Evolutionary conservation across 805 yeast genomes (phyloP).

Genomic region (Sugiyamaella americana): DNA sequence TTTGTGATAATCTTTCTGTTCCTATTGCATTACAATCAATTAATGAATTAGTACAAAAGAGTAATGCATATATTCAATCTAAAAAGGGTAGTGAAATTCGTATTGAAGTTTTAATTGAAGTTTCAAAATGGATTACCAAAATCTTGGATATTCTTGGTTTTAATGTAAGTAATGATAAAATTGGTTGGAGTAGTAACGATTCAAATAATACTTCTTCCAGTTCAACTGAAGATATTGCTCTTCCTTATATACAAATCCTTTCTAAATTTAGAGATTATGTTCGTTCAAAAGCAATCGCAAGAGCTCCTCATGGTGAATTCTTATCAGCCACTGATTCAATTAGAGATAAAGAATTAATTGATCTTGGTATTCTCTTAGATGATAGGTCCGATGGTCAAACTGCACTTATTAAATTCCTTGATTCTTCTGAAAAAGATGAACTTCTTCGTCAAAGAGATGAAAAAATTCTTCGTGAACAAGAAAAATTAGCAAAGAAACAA

Average conservation of each 20-base stretch:
- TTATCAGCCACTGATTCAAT: constrained; percentile 68
- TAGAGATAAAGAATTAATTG: constrained; percentile 64
- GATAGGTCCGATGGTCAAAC: constrained; percentile 73
- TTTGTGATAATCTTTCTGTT: constrained; percentile 83
- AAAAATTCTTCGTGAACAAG: constrained; percentile 48
- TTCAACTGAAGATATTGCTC: constrained; percentile 54
- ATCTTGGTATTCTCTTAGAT: constrained; percentile 77
- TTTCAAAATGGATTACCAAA: constrained; percentile 63
- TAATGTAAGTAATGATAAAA: constrained; percentile 54
- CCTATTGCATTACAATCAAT: constrained; percentile 65
- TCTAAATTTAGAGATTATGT: constrained; percentile 78
- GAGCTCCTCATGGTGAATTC: constrained; percentile 45
- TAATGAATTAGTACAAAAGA: constrained; percentile 58
- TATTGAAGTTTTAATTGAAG: constrained; percentile 59
- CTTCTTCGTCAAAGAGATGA: constrained; percentile 51
- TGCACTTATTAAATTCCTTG: constrained; percentile 81
- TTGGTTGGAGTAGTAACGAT: constrained; percentile 69
- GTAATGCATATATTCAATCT: constrained; percentile 67
- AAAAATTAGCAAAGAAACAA: constrained; percentile 53
- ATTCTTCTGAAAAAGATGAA: constrained; percentile 60
- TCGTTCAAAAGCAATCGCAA: constrained; percentile 65
- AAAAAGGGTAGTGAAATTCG: constrained; percentile 44
- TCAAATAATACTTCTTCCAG: constrained; percentile 21
- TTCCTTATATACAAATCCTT: constrained; percentile 76
- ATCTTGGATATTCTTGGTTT: constrained; percentile 74